Percentiles rank a stretch among this genome's conserved stretches.
Evolutionary conservation across 805 yeast species (phyloP).

Genomic region (Priceomyces medius): DNA sequence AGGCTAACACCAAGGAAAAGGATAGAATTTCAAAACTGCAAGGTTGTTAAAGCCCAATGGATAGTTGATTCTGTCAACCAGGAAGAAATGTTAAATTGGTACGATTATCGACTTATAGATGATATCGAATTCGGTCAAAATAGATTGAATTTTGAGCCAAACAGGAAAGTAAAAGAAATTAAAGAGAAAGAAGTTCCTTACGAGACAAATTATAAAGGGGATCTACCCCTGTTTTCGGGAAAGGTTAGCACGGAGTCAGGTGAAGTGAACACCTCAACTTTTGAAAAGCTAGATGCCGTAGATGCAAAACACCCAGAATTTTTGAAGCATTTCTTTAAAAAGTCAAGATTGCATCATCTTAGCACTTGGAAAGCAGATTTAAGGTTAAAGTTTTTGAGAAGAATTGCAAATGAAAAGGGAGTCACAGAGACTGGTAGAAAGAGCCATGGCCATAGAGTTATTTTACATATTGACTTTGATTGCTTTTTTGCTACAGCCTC

Average conservation of each 20-base stretch:
- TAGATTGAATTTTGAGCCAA: slow-evolving; percentile 24
- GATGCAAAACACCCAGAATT: slow-evolving; percentile 81
- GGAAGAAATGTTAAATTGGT: slow-evolving; percentile 62
- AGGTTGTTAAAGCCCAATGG: slow-evolving; percentile 85
- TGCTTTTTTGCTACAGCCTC: slow-evolving; percentile 92
- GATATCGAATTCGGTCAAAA: slow-evolving; percentile 56
- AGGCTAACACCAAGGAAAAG: slow-evolving; percentile 74
- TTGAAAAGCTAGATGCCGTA: slow-evolving; percentile 2
- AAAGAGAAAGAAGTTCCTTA: slow-evolving; percentile 4
- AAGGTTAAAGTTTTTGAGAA: slow-evolving; percentile 55
- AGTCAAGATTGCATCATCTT: slow-evolving; percentile 84
- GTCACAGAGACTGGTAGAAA: not conserved
- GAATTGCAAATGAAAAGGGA: slow-evolving; percentile 33
- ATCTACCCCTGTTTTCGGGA: not conserved
- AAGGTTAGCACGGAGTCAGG: not conserved
- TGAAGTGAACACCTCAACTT: not conserved
- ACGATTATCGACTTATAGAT: slow-evolving; percentile 53
- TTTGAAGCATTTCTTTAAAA: slow-evolving; percentile 65
- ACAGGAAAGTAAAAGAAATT: not conserved
- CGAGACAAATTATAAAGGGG: not conserved
- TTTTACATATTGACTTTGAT: slow-evolving; percentile 88
- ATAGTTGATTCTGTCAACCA: slow-evolving; percentile 59
- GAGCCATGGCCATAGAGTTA: slow-evolving; percentile 21
- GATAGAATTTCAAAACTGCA: slow-evolving; percentile 61
- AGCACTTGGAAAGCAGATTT: slow-evolving; percentile 84